Evolutionary conservation across 1,284 basidiomycete genomes (phyloP).

Genomic region (Lentinula novae-zelandiae): DNA sequence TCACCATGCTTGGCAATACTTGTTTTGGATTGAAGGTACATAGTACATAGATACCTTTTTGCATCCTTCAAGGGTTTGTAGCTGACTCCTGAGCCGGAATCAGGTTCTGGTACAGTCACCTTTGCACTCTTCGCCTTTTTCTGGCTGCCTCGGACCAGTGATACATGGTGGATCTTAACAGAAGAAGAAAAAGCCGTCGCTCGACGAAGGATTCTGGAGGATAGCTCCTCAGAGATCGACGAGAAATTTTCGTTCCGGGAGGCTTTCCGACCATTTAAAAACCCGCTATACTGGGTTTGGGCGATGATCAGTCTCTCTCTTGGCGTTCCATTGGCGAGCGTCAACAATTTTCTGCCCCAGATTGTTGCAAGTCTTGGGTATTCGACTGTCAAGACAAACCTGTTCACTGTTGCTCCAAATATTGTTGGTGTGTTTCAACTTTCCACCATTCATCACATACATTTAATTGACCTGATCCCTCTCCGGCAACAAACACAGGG

Average conservation of each 20-base stretch:
- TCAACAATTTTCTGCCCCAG: conserved; percentile 48
- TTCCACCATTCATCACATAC: neutral
- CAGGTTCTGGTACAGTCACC: conserved; percentile 33
- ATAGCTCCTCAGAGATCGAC: conserved; percentile 44
- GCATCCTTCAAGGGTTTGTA: neutral
- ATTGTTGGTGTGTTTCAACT: conserved; percentile 30
- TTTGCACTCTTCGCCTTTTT: conserved; percentile 42
- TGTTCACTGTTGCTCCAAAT: conserved; percentile 52
- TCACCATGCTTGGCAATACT: conserved; percentile 45
- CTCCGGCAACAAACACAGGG: conserved; percentile 2
- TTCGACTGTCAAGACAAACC: conserved; percentile 44
- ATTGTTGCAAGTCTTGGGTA: conserved; percentile 49
- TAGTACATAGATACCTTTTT: neutral
- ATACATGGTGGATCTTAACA: conserved; percentile 39
- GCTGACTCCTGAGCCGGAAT: neutral
- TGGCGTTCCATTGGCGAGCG: conserved; percentile 33
- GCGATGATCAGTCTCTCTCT: conserved; percentile 39
- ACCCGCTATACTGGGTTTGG: conserved; percentile 42
- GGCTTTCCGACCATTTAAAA: conserved; percentile 41
- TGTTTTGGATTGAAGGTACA: conserved; percentile 48
- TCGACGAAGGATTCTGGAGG: conserved; percentile 38
- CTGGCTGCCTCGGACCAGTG: conserved; percentile 44
- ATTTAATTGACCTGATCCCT: neutral
- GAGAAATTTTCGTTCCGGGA: conserved; percentile 40
- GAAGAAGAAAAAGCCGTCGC: conserved; percentile 41